Base-by-base conservation (phyloP, 1,139 yeast genomes). In the Starmera stellimalicola region DNA sequence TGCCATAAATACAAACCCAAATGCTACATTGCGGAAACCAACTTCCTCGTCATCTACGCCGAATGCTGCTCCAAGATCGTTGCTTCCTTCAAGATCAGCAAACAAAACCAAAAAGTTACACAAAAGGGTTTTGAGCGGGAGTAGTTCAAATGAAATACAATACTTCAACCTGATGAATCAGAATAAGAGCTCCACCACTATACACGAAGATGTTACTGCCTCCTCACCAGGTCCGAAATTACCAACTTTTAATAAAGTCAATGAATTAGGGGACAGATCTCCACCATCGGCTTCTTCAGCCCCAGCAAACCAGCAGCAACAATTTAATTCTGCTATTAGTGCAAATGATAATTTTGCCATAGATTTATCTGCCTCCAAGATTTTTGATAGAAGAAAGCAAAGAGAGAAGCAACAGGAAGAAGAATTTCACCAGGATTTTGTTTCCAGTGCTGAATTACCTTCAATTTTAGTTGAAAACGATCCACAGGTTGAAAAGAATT, bases 181-280 rank as follows among this genome's bases (percentile, higher is more conserved):
- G 25, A 22, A 22, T 8, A 22, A 22, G 12, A 22, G 12, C 12
- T 5, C 25, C n/a, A 7, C 9, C 10, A 17, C 36, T 18, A 22
- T 20, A 2, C 22, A n/a, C 5, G 36, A 33, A 22, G 27, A 18
- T 9, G 9, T 26, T 17, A 12, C 33, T 26, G 27, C 18, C 12
- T 9, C 32, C 2, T 35, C 45, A 3, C 41, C 47, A 8, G 42
- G 40, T 16, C 36, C 44, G 16, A 30, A 27, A 15, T 31, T 48
- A 20, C 52, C 52, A 11, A 41, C 37, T 7, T 48, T 48, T 26
- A 47, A 45, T 30, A 38, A 40, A 29, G 31, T 44, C 26, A 44
- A 41, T 16, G 26, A 40, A 5, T 28, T 12, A 12, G 29, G 17
- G 16, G 29, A n/a, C 10, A 19, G 9, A 7, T 14, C 9, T 3